Evolutionary conservation across 2,329 filamentous ascomycete species (phyloP).

Genomic region (Penicillium sp.): DNA sequence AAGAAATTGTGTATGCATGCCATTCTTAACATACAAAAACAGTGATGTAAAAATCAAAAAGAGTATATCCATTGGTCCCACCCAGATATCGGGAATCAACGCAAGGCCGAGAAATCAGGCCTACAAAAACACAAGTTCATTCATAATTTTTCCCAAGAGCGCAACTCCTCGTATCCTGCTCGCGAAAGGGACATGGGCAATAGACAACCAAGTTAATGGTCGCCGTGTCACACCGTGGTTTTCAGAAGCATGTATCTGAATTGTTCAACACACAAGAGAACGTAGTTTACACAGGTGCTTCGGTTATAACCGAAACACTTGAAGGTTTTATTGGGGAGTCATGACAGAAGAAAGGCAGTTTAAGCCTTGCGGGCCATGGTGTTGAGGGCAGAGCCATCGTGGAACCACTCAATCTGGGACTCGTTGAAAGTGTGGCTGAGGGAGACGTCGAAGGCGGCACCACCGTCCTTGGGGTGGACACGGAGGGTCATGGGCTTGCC

Average conservation of each 20-base stretch:
- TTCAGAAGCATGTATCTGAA: slow-evolving; percentile 9
- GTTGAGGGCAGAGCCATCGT: slow-evolving; percentile 95
- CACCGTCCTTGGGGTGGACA: slow-evolving; percentile 85
- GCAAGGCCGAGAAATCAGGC: slow-evolving; percentile 21
- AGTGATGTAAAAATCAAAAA: slow-evolving; percentile 26
- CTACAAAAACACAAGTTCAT: slow-evolving; percentile 32
- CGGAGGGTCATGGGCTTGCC: slow-evolving; percentile 89
- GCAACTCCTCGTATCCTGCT: slow-evolving; percentile 33
- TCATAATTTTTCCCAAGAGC: slow-evolving; percentile 32
- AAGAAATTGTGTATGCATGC: slow-evolving; percentile 37
- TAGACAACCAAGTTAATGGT: slow-evolving; percentile 4
- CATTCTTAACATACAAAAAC: slow-evolving; percentile 36
- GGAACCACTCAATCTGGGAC: slow-evolving; percentile 98
- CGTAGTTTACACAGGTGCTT: slow-evolving; percentile 23
- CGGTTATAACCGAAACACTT: slow-evolving; percentile 4
- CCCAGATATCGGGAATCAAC: slow-evolving; percentile 31
- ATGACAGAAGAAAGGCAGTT: slow-evolving; percentile 12
- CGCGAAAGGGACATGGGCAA: slow-evolving; percentile 23
- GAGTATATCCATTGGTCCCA: slow-evolving; percentile 41
- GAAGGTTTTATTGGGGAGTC: slow-evolving; percentile 8
- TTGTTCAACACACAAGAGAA: slow-evolving; percentile 28
- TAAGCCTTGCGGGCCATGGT: slow-evolving; percentile 80
- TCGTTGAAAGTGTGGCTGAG: slow-evolving; percentile 98
- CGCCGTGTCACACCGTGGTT: background rate
- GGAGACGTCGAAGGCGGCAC: slow-evolving; percentile 70